These are phyloP conservation scores for Lathyrus sativus DNA, from an alignment of 306 rosid species.

Conservation along the genomic window DNA sequence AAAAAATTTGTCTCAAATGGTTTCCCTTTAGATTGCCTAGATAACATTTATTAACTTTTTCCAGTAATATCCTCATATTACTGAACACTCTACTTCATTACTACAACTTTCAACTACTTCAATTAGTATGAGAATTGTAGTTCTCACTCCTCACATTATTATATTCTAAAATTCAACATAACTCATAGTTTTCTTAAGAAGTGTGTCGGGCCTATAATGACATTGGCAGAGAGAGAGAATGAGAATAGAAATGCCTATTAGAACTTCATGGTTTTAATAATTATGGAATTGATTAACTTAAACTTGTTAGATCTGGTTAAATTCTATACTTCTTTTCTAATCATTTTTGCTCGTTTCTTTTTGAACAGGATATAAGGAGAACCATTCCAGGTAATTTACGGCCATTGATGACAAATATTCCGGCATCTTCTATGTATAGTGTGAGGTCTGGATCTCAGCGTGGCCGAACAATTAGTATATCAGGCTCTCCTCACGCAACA, in stretches of 20 bases:
- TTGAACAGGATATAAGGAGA: constrained; percentile 85
- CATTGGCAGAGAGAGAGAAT: neutral
- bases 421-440: constrained; percentile 93
- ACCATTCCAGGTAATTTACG: constrained; percentile 83
- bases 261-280: neutral
- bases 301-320: neutral
- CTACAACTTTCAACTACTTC: neutral
- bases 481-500: constrained; percentile 89
- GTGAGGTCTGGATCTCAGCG: constrained; percentile 87
- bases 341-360: constrained; percentile 33
- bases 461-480: constrained; percentile 78
- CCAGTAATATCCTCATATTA: neutral
- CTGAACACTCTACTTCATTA: neutral
- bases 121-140: neutral
- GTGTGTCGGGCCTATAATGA: neutral
- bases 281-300: constrained; percentile 8
- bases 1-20: neutral
- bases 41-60: neutral
- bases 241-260: neutral
- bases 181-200: neutral
- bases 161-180: neutral
- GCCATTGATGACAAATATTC: constrained; percentile 94
- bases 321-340: constrained; percentile 20
- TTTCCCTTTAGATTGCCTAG: neutral
- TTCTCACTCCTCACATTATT: neutral